phyloP scores from a whole-genome alignment of 106 monocot genomes.

The Triglochin maritima region DNA sequence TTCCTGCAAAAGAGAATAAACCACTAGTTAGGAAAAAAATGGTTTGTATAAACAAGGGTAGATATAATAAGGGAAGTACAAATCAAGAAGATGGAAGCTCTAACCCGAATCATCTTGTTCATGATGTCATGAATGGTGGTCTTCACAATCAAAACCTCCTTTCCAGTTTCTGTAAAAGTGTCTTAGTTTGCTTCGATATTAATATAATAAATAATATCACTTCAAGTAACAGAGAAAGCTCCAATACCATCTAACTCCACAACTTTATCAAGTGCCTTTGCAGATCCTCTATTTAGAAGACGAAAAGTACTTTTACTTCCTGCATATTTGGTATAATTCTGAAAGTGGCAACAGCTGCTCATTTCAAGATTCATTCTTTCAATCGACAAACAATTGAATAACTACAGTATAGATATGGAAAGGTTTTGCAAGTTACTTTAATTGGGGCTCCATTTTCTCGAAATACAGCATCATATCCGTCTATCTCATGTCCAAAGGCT shows the following conservation, averaged over 20 bases:
- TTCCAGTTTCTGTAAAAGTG: conserved; percentile 19
- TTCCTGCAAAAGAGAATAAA: conserved; percentile 32
- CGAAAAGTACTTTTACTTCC: conserved; percentile 92
- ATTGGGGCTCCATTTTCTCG: conserved; percentile 98
- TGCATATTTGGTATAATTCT: conserved; percentile 86
- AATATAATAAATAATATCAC: background rate
- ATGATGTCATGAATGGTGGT: conserved; percentile 99
- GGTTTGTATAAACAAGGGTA: background rate
- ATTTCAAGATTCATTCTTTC: background rate
- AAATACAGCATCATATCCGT: conserved; percentile 89
- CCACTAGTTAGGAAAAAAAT: too few relatives aligned
- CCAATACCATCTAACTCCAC: conserved; percentile 90
- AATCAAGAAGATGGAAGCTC: background rate
- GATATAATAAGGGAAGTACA: background rate
- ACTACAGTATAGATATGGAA: too few relatives aligned
- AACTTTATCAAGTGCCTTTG: conserved; percentile 99
- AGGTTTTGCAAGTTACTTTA: conserved; percentile 28
- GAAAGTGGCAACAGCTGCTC: conserved; percentile 5
- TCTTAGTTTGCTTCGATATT: background rate
- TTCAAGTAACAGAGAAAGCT: conserved; percentile 10
- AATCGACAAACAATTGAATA: conserved; percentile 1
- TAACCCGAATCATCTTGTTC: conserved; percentile 87
- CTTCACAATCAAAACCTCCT: conserved; percentile 78
- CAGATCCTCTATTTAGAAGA: conserved; percentile 98
- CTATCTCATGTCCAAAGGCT: conserved; percentile 91